Evolutionary conservation across 139 green algal species (phyloP).

Genomic region (Closterium sp.): DNA sequence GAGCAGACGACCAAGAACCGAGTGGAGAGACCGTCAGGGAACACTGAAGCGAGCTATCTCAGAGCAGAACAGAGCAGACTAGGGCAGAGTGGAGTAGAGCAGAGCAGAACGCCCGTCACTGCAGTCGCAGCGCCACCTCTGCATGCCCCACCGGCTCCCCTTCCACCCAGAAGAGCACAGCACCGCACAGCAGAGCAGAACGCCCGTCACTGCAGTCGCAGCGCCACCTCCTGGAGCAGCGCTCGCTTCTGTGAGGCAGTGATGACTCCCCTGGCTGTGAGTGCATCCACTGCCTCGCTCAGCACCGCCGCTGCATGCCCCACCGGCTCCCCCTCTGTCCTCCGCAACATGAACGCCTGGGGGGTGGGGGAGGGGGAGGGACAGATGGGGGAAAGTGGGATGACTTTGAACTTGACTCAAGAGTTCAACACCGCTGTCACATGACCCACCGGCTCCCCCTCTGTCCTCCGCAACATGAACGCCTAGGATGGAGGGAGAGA

Average conservation of each 20-base stretch:
- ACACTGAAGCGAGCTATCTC: too few species aligned
- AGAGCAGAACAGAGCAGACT: too few species aligned
- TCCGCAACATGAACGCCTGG: conserved; percentile 66
- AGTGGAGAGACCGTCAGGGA: too few species aligned
- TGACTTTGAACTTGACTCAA: not conserved
- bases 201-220: conserved; percentile 49
- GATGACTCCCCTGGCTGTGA: conserved; percentile 56
- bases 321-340: conserved; percentile 55
- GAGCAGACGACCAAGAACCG: too few species aligned
- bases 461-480: conserved; percentile 63
- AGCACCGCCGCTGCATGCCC: conserved; percentile 51
- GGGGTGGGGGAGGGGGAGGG: not conserved
- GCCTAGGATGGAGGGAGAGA: conserved; percentile 16
- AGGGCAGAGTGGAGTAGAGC: too few species aligned
- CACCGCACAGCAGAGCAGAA: not conserved
- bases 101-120: not conserved
- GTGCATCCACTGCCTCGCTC: conserved; percentile 64
- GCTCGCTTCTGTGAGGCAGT: conserved; percentile 53
- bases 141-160: too few species aligned
- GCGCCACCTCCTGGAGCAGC: conserved; percentile 61
- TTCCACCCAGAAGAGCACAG: too few species aligned
- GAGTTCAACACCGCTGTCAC: conserved; percentile 45
- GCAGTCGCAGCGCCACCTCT: conserved; percentile 62
- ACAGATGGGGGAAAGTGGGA: not conserved
- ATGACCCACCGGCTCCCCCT: conserved; percentile 50